Evolutionary conservation across 2,329 filamentous ascomycete species (phyloP).

Genomic region (Fusarium secorum): DNA sequence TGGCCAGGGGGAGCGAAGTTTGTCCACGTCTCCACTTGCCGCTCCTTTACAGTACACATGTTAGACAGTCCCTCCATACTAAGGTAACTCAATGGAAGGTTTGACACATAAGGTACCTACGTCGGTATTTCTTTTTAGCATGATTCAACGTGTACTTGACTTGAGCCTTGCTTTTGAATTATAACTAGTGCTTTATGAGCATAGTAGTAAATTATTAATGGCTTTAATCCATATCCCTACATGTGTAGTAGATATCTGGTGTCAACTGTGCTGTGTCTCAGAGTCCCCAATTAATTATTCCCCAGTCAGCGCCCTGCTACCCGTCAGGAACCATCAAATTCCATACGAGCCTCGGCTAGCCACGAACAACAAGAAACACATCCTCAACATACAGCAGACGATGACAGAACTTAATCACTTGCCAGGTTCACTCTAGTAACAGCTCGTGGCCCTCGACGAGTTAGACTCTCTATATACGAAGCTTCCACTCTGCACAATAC

Average conservation of each 20-base stretch:
- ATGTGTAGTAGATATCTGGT: background rate
- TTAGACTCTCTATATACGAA: constrained; percentile 36
- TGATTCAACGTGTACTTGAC: background rate
- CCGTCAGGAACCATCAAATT: background rate
- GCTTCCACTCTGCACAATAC: constrained; percentile 24
- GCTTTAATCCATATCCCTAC: background rate
- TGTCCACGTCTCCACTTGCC: constrained; percentile 14
- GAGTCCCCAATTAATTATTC: background rate
- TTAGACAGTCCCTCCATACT: background rate
- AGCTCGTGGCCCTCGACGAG: constrained; percentile 5
- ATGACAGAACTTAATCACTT: background rate
- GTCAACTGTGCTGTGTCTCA: background rate
- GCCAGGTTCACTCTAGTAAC: background rate
- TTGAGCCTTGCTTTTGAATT: background rate
- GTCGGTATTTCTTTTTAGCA: background rate
- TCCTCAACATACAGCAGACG: background rate
- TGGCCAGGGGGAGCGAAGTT: constrained; percentile 1
- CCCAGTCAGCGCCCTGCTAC: background rate
- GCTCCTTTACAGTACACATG: background rate
- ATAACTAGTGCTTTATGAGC: background rate
- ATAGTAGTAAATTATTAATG: background rate
- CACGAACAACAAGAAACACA: background rate
- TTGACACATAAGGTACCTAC: background rate
- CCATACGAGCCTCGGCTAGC: constrained; percentile 14
- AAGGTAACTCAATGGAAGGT: background rate